Evolutionary conservation across 352 stramenopile genomes (phyloP).

Genomic region (Phytophthora pinifolia): DNA sequence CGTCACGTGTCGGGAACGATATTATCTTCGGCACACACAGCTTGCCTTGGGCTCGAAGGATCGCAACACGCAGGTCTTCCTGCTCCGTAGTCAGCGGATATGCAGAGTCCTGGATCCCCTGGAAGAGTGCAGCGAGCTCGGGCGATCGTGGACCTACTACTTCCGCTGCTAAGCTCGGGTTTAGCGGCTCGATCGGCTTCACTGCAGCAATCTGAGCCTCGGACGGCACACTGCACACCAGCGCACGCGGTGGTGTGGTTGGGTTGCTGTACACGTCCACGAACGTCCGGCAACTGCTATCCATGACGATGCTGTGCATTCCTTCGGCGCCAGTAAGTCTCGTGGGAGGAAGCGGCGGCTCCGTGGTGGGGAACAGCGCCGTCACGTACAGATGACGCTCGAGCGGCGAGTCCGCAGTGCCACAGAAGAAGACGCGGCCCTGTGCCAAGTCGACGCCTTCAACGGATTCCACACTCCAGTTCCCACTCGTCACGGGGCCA

Average conservation of each 20-base stretch:
- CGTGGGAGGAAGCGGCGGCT: slow-evolving; percentile 46
- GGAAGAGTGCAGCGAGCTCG: slow-evolving; percentile 34
- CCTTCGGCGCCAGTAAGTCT: slow-evolving; percentile 78
- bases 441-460: slow-evolving; percentile 78
- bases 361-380: slow-evolving; percentile 47
- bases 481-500: slow-evolving; percentile 61
- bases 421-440: slow-evolving; percentile 88
- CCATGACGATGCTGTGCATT: slow-evolving; percentile 92
- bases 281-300: slow-evolving; percentile 76
- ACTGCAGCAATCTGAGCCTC: slow-evolving; percentile 37
- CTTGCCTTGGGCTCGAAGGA: slow-evolving; percentile 49
- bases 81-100: slow-evolving; percentile 57
- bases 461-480: slow-evolving; percentile 82
- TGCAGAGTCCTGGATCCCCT: slow-evolving; percentile 41
- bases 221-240: slow-evolving; percentile 53
- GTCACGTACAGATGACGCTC: slow-evolving; percentile 92
- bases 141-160: slow-evolving; percentile 4
- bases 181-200: slow-evolving; percentile 16
- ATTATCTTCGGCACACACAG: slow-evolving; percentile 67
- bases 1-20: slow-evolving; percentile 84
- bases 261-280: slow-evolving; percentile 86
- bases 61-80: slow-evolving; percentile 57
- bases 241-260: slow-evolving; percentile 59
- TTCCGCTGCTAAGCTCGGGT: slow-evolving; percentile 15
- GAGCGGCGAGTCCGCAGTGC: slow-evolving; percentile 85